A percentile compares a stretch with the other conserved stretches of the same genome.
These are phyloP conservation scores for Tympanopsis confertula DNA, from an alignment of 2,329 filamentous ascomycete genomes.

Conservation along the genomic window DNA sequence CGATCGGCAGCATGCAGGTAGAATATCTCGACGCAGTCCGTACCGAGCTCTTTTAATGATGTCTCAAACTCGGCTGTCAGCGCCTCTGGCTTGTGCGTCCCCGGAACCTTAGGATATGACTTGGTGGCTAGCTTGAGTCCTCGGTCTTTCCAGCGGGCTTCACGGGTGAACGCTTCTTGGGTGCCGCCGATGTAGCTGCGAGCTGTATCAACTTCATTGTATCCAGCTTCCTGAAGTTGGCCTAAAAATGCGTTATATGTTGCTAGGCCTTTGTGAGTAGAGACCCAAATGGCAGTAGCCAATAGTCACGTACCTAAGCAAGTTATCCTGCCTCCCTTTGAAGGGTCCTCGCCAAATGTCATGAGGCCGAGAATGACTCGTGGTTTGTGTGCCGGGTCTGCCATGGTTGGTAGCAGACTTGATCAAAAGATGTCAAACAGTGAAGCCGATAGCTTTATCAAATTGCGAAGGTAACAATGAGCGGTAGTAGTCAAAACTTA, in stretches of 20 bases:
- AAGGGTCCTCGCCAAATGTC: slow-evolving; percentile 63
- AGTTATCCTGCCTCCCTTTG: slow-evolving; percentile 60
- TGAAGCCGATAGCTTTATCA: too few relatives aligned
- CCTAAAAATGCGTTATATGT: slow-evolving; percentile 65
- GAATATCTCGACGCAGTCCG: slow-evolving; percentile 66
- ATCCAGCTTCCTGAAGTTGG: slow-evolving; percentile 65
- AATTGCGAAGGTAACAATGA: too few relatives aligned
- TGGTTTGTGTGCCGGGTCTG: too few relatives aligned
- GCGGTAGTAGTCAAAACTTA: too few relatives aligned
- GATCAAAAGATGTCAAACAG: too few relatives aligned
- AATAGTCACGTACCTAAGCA: slow-evolving; percentile 26
- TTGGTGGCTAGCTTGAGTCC: slow-evolving; percentile 73
- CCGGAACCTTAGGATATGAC: slow-evolving; percentile 49
- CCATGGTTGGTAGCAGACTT: too few relatives aligned
- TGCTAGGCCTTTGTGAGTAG: slow-evolving; percentile 32
- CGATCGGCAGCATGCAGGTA: slow-evolving; percentile 65
- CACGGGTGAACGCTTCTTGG: slow-evolving; percentile 69
- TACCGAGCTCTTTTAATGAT: slow-evolving; percentile 60
- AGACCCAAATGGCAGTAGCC: too few relatives aligned
- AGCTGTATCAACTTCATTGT: slow-evolving; percentile 78
- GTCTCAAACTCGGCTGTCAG: slow-evolving; percentile 55
- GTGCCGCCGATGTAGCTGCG: slow-evolving; percentile 58
- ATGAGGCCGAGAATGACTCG: slow-evolving; percentile 75
- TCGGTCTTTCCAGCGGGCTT: slow-evolving; percentile 68
- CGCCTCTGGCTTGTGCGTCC: slow-evolving; percentile 50